phyloP scores from a whole-genome alignment of 1,284 basidiomycete species.

The Anthracocystis setariae region DNA sequence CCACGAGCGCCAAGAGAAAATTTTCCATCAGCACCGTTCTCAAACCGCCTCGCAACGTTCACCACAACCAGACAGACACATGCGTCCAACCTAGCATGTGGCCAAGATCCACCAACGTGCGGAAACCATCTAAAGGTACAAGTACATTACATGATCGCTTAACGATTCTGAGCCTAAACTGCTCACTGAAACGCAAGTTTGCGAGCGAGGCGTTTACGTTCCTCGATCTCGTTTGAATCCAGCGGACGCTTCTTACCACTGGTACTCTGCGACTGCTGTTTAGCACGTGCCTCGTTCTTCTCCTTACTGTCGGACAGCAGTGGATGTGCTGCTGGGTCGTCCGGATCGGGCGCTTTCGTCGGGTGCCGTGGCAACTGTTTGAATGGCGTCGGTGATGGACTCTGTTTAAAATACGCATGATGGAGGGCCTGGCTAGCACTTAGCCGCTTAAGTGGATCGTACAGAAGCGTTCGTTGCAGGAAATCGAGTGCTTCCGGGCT shows the following conservation, averaged over 20 bases:
- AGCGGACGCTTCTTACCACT: conserved; percentile 45
- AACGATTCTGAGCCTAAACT: not conserved
- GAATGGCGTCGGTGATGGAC: conserved; percentile 56
- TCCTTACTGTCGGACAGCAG: conserved; percentile 51
- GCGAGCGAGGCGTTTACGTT: conserved; percentile 56
- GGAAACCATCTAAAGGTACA: conserved; percentile 1
- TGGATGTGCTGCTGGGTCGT: conserved; percentile 37
- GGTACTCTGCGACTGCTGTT: conserved; percentile 11
- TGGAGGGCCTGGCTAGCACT: conserved; percentile 71
- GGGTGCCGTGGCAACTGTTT: conserved; percentile 58
- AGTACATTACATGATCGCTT: conserved; percentile 3
- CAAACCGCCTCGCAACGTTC: no score
- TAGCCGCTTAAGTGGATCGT: conserved; percentile 85
- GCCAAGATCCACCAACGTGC: not conserved
- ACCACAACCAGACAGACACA: no score
- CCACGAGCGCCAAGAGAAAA: no score
- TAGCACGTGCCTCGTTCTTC: conserved; percentile 48
- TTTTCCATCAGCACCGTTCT: no score
- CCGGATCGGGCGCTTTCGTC: conserved; percentile 38
- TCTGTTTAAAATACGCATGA: conserved; percentile 59
- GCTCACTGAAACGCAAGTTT: conserved; percentile 55
- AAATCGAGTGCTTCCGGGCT: conserved; percentile 87
- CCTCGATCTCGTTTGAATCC: conserved; percentile 51
- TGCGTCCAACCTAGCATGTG: not conserved
- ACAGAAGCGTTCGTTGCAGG: conserved; percentile 80